These are phyloP conservation scores for Leccinum laetum DNA, from an alignment of 1,284 basidiomycete genomes.

Conservation along the genomic window DNA sequence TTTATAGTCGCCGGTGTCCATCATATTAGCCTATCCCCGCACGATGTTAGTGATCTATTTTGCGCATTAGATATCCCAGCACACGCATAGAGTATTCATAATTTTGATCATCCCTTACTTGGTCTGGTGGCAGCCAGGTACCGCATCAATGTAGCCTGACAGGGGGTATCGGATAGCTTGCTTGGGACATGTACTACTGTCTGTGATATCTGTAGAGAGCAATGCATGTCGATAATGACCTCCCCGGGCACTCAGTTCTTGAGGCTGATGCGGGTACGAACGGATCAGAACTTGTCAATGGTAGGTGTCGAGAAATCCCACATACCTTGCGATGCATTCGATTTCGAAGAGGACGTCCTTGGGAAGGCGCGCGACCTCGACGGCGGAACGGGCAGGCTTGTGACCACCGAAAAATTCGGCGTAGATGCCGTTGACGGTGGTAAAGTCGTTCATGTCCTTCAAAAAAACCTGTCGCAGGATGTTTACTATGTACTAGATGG, in stretches of 20 bases:
- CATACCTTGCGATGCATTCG: constrained; percentile 81
- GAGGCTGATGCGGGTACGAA: constrained; percentile 10
- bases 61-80: constrained; percentile 25
- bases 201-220: constrained; percentile 10
- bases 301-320: neutral
- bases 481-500: neutral
- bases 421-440: constrained; percentile 79
- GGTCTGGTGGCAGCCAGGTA: neutral
- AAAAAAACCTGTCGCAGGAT: constrained; percentile 72
- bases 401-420: constrained; percentile 83
- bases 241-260: constrained; percentile 17
- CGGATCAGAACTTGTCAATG: neutral
- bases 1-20: neutral
- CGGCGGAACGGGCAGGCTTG: constrained; percentile 91
- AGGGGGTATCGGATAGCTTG: neutral
- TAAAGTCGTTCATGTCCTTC: constrained; percentile 93
- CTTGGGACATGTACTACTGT: constrained; percentile 2
- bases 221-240: neutral
- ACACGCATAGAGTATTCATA: constrained; percentile 19
- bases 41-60: constrained; percentile 16
- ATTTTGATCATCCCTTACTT: constrained; percentile 1
- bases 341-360: constrained; percentile 89
- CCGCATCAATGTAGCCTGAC: constrained; percentile 2
- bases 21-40: constrained; percentile 4
- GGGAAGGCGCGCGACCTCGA: constrained; percentile 77